Evolutionary conservation across 2,329 filamentous ascomycete species (phyloP).

Genomic region (Zymoseptoria brevis): DNA sequence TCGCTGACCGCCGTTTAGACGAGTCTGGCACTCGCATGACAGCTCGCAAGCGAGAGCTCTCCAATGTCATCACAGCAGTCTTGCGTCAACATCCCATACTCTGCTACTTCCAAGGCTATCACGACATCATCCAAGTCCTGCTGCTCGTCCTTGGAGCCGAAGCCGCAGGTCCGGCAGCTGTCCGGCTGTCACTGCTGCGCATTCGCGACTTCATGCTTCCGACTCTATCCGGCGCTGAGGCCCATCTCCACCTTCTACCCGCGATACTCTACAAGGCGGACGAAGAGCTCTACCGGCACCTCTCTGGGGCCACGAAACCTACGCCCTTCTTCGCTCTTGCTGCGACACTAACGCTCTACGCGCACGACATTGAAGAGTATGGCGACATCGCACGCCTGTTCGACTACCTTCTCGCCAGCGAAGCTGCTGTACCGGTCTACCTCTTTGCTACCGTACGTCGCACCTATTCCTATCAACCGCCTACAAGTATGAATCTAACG

Average conservation of each 20-base stretch:
- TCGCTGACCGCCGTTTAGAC: constrained; percentile 39
- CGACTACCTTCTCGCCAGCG: constrained; percentile 78
- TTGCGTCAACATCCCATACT: constrained; percentile 75
- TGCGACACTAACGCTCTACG: constrained; percentile 92
- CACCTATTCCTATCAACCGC: background rate
- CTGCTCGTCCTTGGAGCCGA: constrained; percentile 69
- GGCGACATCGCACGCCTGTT: constrained; percentile 83
- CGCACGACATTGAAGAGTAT: constrained; percentile 89
- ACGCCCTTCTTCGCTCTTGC: constrained; percentile 88
- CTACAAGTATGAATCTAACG: background rate
- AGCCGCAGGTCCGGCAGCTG: constrained; percentile 55
- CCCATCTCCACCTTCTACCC: constrained; percentile 81
- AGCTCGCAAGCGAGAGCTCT: constrained; percentile 66
- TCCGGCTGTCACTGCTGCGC: constrained; percentile 77
- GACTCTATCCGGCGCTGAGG: constrained; percentile 67
- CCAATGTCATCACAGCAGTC: constrained; percentile 68
- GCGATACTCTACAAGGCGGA: constrained; percentile 69
- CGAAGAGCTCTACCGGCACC: constrained; percentile 60
- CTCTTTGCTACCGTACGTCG: constrained; percentile 61
- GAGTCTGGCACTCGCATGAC: constrained; percentile 61
- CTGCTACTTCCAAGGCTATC: constrained; percentile 96
- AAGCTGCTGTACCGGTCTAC: constrained; percentile 85
- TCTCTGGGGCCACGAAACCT: constrained; percentile 21
- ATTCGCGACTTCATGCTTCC: constrained; percentile 98
- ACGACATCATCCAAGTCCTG: constrained; percentile 95